phyloP scores from a whole-genome alignment of 768 basidiomycete genomes.

The Lactarius sanguifluus region DNA sequence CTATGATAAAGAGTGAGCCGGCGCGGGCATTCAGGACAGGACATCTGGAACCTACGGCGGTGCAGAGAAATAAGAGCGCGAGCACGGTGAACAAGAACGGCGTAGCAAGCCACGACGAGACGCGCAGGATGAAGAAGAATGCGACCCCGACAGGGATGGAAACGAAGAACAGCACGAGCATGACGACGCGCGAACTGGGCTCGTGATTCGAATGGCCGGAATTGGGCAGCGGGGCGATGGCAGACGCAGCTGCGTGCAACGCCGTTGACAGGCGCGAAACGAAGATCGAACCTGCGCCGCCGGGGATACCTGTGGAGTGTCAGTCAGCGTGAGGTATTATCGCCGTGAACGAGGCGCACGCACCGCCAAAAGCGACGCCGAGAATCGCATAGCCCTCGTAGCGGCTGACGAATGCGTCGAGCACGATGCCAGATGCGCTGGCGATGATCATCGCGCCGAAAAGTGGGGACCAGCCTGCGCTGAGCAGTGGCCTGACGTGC shows the following conservation, averaged over 20 bases:
- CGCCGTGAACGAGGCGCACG: constrained; percentile 31
- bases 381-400: constrained; percentile 89
- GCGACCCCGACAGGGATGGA: constrained; percentile 78
- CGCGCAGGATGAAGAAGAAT: constrained; percentile 65
- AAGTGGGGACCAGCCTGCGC: constrained; percentile 86
- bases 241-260: constrained; percentile 61
- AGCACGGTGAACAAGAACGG: constrained; percentile 66
- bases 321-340: neutral
- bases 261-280: constrained; percentile 89
- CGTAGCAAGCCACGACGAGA: constrained; percentile 76
- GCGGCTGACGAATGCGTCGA: constrained; percentile 83
- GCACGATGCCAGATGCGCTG: constrained; percentile 85
- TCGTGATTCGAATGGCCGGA: constrained; percentile 22
- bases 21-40: neutral
- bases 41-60: constrained; percentile 57
- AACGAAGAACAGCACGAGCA: constrained; percentile 67
- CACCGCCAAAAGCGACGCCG: constrained; percentile 85
- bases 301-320: constrained; percentile 63
- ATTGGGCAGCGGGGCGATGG: constrained; percentile 26
- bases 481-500: constrained; percentile 68
- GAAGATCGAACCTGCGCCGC: constrained; percentile 86
- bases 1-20: constrained; percentile 41
- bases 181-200: constrained; percentile 51
- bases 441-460: constrained; percentile 89
- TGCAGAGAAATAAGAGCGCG: constrained; percentile 69